Base-by-base conservation (phyloP, 352 stramenopile species). In the Phytophthora hibernalis region DNA sequence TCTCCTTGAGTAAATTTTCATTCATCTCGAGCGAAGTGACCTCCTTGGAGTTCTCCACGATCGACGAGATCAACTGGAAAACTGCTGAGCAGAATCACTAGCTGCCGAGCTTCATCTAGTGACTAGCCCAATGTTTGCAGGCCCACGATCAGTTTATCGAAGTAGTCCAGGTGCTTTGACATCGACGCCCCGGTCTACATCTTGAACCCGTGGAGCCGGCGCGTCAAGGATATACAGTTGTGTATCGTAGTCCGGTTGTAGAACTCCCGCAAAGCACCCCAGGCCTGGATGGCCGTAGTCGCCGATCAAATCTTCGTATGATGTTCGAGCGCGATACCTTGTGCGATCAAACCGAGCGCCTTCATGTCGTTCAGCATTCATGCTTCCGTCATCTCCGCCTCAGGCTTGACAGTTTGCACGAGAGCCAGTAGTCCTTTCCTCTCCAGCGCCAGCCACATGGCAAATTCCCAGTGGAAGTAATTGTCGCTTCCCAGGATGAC, bases 81-180 rank as follows among this genome's bases (percentile, higher is more conserved):
- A 33, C 71, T 76, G 1, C 63, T 61, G 1, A 76, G 54, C 21
- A 75, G 45, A 0, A 79, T 24, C 0, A 76, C 64, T 0, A 79
- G 15, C 56, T 80, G 65, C 1, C 63, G 47, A 7, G 60, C 38
- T 20, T 69, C 48, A 21, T 77, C 66, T 0, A 79, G 18, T 5
- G 35, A 13, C 18, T 76, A 65, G 24, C 51, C 56, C 3, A 74
- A 22, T 13, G 63, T 62, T 16, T 42, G 35, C 12, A 42, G 12
- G 20, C 35, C 35, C 9, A 42, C 35, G 35, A 42, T n/a, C 1
- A 42, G 35, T 13, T 42, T 13, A 18, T 42, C 35, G 12, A 42
- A 42, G 35, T 40, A 2, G 35, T 42, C 35, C 35, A 42, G 35
- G 35, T 42, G 35, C 35, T 42, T 42, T 9, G 35, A 2, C 35